phyloP scores from a whole-genome alignment of 768 basidiomycete species.

The Leccinum rimulosum region DNA sequence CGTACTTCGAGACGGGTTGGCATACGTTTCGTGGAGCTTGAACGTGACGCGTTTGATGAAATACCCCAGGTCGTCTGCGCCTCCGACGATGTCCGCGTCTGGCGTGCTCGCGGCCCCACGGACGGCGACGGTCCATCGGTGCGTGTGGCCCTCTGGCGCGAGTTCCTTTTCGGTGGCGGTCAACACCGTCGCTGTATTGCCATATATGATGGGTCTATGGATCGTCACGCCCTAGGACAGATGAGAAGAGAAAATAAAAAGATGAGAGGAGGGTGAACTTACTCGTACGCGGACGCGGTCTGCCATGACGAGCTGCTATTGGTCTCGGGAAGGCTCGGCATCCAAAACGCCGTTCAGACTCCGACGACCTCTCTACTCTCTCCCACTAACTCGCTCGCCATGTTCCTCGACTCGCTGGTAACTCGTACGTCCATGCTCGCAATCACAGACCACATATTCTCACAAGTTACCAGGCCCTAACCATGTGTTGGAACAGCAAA shows the following conservation, averaged over 20 bases:
- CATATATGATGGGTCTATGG: slow-evolving; percentile 90
- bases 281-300: slow-evolving; percentile 82
- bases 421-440: slow-evolving; percentile 47
- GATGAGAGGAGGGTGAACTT: slow-evolving; percentile 29
- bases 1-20: slow-evolving; percentile 86
- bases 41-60: slow-evolving; percentile 96
- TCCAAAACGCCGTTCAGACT: slow-evolving; percentile 34
- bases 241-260: neutral
- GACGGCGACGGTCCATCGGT: slow-evolving; percentile 95
- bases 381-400: slow-evolving; percentile 13
- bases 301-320: slow-evolving; percentile 39
- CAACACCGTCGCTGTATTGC: slow-evolving; percentile 84
- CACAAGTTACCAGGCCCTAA: slow-evolving; percentile 49
- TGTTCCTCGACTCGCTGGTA: slow-evolving; percentile 62
- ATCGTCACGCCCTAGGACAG: slow-evolving; percentile 74
- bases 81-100: slow-evolving; percentile 77
- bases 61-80: slow-evolving; percentile 85
- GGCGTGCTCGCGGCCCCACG: slow-evolving; percentile 79
- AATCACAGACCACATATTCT: neutral
- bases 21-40: slow-evolving; percentile 95
- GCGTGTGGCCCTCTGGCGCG: slow-evolving; percentile 75
- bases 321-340: slow-evolving; percentile 38
- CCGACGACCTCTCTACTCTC: slow-evolving; percentile 12
- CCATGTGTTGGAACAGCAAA: slow-evolving; percentile 63
- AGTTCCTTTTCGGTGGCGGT: slow-evolving; percentile 66